Evolutionary conservation across 208 protist genomes (phyloP), one percentile per base, ranked within the genome.

Genomic region (Angomonas desouzai): DNA sequence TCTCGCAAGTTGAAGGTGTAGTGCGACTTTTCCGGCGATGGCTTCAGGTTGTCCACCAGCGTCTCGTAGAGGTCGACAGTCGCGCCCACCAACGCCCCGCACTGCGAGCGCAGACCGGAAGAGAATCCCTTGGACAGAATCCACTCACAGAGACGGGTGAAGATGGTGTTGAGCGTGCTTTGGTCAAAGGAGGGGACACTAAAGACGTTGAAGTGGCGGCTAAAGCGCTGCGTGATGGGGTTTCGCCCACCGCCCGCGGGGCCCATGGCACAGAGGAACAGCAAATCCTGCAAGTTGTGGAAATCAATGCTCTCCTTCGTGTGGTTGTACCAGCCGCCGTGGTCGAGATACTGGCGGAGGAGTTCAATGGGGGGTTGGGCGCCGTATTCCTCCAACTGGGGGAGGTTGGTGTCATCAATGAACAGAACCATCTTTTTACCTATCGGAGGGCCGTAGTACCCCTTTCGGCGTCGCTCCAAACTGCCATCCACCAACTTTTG

Each of bases 1-100:
- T 99, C 98, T 57, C 98, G 92, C 65, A 99, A 64, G 74, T 99
- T 99, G 81, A 99, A 99, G 18, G 95, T 97, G 80, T 99, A 99
- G 80, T 99, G 98, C 47, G 91, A 98, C 79, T 99, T 99, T 72
- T 96, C 78, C 25, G 98, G 98, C 9, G 98, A 99, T 9, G 98
- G 97, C 61, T 97, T 97, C 40, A 99, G 77, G 27, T 97, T 94
- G 22, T 85, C 68, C 22, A 88, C 72, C n/a, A 98, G 83, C 0
- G 75, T 91, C 59, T 91, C 85, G 85, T 98, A 99, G 10, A 98
- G 64, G 45, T 94, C 89, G 29, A 98, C 81, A 6, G 96, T 94
- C 7, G 92, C 89, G 18, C 55, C 33, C n/a, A 99, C 94, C 7
- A 98, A 49, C 25, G 76, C 59, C 0, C 64, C 48, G 51, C 72